Base-by-base conservation (phyloP, 2,329 filamentous ascomycete genomes). In the Trichoderma sp. region DNA sequence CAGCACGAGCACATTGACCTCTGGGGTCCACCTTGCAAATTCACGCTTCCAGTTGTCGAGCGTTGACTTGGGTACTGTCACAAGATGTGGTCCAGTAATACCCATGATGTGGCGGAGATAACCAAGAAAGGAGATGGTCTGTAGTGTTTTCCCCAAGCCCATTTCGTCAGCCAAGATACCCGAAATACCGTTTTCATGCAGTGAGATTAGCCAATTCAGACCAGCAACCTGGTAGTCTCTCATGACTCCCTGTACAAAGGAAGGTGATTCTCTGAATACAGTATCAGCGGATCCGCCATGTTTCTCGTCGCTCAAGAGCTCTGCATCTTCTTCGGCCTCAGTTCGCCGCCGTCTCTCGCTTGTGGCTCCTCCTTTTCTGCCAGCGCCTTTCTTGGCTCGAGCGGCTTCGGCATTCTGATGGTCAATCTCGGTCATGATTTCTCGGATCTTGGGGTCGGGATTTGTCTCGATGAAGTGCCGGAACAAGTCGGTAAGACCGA, bases 381-480 rank as follows among this genome's bases (percentile, higher is more conserved):
- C 86, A 64, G 88, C 88, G 49, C 87, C 90, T 74, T 94, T 94
- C 80, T 93, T 93, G 11, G 85, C 85, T 72, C 87, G 91, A 49
- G 85, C 84, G 35, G 89, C 87, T 73, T 94, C 92, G 14, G 87
- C 90, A 78, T 98, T 96, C 78, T 97, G 94, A 58, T 93, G 91
- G 80, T 99, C 96, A 76, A 98, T 97, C 80, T 97, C 93, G 62
- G 88, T 87, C 87, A 98, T 96, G 74, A 97, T 93, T 70, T 97
- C 92, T 75, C 95, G 92, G 76, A 98, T 96, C 75, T 92, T 93
- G 19, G 96, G 95, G 77, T 99, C 94, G 5, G 94, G 95, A 77
- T 97, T 99, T 10, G 94, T 93, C 78, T 98, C 94, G 82, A 99
- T 99, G 80, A 99, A 99, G 82, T 99, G 96, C 73, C 96, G 93